phyloP scores from a whole-genome alignment of 225 moss, liverwort and hornwort species.

The Anthoceros angustus region DNA sequence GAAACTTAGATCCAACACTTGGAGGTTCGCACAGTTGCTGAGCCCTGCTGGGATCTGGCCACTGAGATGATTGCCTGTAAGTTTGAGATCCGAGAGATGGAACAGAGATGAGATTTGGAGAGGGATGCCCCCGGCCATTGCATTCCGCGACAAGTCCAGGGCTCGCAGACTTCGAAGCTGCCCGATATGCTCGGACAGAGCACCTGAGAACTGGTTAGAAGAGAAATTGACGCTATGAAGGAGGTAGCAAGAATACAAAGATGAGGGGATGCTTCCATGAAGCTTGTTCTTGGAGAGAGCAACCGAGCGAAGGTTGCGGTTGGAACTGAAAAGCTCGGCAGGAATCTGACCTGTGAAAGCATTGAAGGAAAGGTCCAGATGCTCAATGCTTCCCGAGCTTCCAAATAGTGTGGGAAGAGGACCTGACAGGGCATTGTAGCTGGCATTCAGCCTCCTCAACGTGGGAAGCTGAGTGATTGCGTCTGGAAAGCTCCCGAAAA shows the following conservation, averaged over 20 bases:
- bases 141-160: conserved; percentile 26
- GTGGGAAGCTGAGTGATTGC: conserved; percentile 48
- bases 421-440: conserved; percentile 70
- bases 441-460: conserved; percentile 48
- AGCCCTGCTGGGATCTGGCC: conserved; percentile 25
- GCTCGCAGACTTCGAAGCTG: conserved; percentile 23
- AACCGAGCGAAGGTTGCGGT: conserved; percentile 47
- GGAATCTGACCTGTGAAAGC: conserved; percentile 44
- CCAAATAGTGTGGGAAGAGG: conserved; percentile 38
- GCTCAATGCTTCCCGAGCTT: conserved; percentile 32
- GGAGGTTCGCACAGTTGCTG: conserved; percentile 9
- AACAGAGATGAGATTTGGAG: conserved; percentile 18
- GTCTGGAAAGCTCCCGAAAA: conserved; percentile 43
- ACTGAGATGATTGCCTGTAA: conserved; percentile 20
- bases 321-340: conserved; percentile 42
- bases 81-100: conserved; percentile 16
- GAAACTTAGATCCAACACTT: conserved; percentile 27
- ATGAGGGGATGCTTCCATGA: conserved; percentile 50
- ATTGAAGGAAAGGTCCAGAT: conserved; percentile 74
- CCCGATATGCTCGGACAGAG: conserved; percentile 7
- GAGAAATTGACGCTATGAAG: conserved; percentile 55
- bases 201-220: conserved; percentile 52
- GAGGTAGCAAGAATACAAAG: conserved; percentile 42
- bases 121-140: conserved; percentile 18
- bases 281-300: conserved; percentile 47